These are phyloP conservation scores for Aspergillus candidus DNA, from an alignment of 2,329 filamentous ascomycete genomes.

Conservation along the genomic window DNA sequence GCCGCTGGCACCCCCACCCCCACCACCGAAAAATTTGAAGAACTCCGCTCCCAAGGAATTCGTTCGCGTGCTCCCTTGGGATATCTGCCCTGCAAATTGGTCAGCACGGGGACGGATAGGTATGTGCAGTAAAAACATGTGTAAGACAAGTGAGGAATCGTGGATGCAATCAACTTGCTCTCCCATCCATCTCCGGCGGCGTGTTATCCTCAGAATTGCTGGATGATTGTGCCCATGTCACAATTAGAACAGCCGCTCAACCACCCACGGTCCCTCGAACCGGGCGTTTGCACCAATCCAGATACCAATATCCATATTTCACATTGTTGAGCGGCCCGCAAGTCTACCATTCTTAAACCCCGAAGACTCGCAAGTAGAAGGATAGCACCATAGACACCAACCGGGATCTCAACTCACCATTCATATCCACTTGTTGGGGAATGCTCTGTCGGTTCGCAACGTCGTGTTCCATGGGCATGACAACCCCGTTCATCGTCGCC, in stretches of 20 bases:
- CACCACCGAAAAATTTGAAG: constrained; percentile 53
- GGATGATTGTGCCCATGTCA: too few species aligned
- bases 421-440: constrained; percentile 3
- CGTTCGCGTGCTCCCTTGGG: too few species aligned
- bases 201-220: too few species aligned
- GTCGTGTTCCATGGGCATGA: constrained; percentile 22
- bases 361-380: neutral
- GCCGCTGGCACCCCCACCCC: neutral
- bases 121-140: too few species aligned
- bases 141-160: too few species aligned
- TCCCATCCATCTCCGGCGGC: too few species aligned
- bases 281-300: too few species aligned
- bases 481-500: constrained; percentile 22
- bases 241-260: too few species aligned
- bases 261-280: too few species aligned
- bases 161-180: too few species aligned
- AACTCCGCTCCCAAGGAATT: constrained; percentile 21
- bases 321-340: neutral
- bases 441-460: constrained; percentile 12
- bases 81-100: neutral
- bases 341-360: too few species aligned
- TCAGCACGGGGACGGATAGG: neutral
- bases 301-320: too few species aligned
- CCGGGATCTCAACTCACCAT: neutral
- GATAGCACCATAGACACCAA: neutral